These are phyloP conservation scores for Lactuca saligna DNA, from an alignment of 129 eudicot genomes.

Conservation along the genomic window DNA sequence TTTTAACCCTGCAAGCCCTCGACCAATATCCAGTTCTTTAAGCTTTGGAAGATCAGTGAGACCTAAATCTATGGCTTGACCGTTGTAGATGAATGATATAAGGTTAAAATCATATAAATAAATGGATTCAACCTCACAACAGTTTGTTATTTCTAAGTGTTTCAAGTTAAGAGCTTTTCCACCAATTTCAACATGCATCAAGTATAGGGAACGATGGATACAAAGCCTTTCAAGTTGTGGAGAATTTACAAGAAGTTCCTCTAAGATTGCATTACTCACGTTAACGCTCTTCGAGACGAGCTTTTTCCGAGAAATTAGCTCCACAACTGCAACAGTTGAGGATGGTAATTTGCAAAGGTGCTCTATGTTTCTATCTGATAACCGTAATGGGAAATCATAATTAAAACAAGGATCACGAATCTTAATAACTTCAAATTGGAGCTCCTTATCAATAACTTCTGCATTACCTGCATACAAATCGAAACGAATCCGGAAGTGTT, in stretches of 20 bases:
- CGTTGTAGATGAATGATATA: constrained; percentile 37
- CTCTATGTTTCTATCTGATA: neutral
- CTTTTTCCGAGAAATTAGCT: constrained; percentile 11
- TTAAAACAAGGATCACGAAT: too few species aligned
- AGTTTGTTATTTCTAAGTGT: constrained; percentile 36
- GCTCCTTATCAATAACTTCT: constrained; percentile 2
- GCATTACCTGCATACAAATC: neutral
- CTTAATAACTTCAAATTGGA: neutral
- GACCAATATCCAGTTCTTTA: constrained; percentile 24
- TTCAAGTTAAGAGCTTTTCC: constrained; percentile 31
- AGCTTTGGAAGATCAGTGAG: constrained; percentile 42
- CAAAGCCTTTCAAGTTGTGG: constrained; percentile 30
- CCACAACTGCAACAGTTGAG: neutral
- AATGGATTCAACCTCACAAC: constrained; percentile 19
- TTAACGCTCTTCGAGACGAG: constrained; percentile 40
- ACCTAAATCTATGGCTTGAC: constrained; percentile 23
- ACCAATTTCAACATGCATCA: constrained; percentile 26
- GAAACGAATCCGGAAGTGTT: constrained; percentile 1
- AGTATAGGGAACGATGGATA: constrained; percentile 27
- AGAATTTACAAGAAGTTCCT: constrained; percentile 24
- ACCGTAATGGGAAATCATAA: constrained; percentile 3
- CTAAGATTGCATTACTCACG: constrained; percentile 29
- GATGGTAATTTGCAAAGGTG: neutral
- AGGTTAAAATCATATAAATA: constrained; percentile 32
- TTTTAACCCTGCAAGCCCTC: constrained; percentile 18